A percentile compares a stretch with the other conserved stretches of the same genome.
These are phyloP conservation scores for Theobroma grandiflorum DNA, from an alignment of 441 rosid species.

Conservation along the genomic window DNA sequence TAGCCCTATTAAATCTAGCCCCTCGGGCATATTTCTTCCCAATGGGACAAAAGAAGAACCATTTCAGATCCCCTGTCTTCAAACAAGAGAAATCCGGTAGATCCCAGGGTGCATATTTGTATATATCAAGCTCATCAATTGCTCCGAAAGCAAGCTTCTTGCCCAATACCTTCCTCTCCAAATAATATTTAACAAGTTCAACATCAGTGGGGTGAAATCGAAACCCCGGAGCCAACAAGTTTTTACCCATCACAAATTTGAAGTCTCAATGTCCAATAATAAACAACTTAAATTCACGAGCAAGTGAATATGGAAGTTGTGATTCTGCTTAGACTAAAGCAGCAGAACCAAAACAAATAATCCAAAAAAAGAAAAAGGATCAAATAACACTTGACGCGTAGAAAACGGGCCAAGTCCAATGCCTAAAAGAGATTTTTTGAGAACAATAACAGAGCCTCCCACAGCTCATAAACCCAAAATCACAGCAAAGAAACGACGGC, in stretches of 20 bases:
- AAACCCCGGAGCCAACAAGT: conserved; percentile 63
- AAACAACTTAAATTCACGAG: conserved; percentile 3
- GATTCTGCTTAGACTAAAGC: neutral
- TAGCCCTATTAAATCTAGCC: conserved; percentile 58
- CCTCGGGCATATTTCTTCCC: conserved; percentile 70
- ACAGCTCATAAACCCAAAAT: conserved; percentile 68
- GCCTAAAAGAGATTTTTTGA: conserved; percentile 60
- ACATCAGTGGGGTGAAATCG: conserved; percentile 82
- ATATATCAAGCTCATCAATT: conserved; percentile 69
- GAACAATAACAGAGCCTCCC: conserved; percentile 67
- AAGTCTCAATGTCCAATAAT: neutral
- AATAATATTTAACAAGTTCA: conserved; percentile 66
- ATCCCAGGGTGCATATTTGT: conserved; percentile 69
- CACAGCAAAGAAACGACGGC: conserved; percentile 48
- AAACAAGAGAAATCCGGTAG: conserved; percentile 48
- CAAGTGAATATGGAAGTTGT: conserved; percentile 6
- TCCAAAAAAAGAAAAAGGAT: neutral
- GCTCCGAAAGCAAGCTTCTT: conserved; percentile 47
- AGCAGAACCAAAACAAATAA: conserved; percentile 9
- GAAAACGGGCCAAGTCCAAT: conserved; percentile 63
- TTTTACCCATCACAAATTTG: conserved; percentile 39
- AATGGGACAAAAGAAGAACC: conserved; percentile 81
- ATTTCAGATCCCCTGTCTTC: conserved; percentile 65
- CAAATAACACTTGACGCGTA: conserved; percentile 11
- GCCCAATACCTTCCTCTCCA: conserved; percentile 71